Conservation (phyloP, 306 rosid species). For the Fagus sylvatica region DNA sequence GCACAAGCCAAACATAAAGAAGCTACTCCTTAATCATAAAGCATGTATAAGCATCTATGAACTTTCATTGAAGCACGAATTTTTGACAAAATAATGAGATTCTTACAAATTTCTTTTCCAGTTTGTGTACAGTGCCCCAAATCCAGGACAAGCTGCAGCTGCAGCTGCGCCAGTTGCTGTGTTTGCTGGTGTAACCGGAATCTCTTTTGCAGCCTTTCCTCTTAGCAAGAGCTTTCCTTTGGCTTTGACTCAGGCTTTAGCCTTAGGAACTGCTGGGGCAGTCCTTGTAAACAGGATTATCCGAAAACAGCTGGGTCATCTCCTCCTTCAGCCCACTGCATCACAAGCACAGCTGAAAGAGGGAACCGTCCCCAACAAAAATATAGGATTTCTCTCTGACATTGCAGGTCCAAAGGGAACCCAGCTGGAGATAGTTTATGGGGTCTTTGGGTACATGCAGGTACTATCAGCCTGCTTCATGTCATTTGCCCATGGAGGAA, state of each 20-base stretch:
- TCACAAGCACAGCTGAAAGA: conserved; percentile 43
- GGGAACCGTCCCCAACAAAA: conserved; percentile 36
- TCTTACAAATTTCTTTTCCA: conserved; percentile 29
- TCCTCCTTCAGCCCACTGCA: conserved; percentile 53
- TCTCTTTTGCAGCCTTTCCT: conserved; percentile 77
- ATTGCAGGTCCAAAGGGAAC: conserved; percentile 90
- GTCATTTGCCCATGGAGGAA: conserved; percentile 99
- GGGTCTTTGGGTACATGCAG: conserved; percentile 96
- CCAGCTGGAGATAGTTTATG: conserved; percentile 88
- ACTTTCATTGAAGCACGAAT: background rate
- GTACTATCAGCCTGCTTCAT: conserved; percentile 96
- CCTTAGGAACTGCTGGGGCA: conserved; percentile 73
- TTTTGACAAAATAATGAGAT: background rate
- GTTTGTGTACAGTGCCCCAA: conserved; percentile 94
- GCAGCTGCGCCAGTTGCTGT: conserved; percentile 95
- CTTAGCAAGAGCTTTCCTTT: conserved; percentile 58
- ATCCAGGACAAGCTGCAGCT: conserved; percentile 97
- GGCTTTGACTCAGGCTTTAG: conserved; percentile 68
- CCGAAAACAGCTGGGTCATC: conserved; percentile 86
- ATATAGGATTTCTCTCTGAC: conserved; percentile 70
- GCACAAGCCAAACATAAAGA: conserved; percentile 2
- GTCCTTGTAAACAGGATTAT: conserved; percentile 61
- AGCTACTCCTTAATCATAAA: background rate
- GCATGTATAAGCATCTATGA: background rate
- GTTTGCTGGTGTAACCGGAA: conserved; percentile 67